Percentiles rank a stretch among this genome's conserved stretches.
phyloP scores from a whole-genome alignment of 2,329 filamentous ascomycete genomes.

The Epichloe sp. region DNA sequence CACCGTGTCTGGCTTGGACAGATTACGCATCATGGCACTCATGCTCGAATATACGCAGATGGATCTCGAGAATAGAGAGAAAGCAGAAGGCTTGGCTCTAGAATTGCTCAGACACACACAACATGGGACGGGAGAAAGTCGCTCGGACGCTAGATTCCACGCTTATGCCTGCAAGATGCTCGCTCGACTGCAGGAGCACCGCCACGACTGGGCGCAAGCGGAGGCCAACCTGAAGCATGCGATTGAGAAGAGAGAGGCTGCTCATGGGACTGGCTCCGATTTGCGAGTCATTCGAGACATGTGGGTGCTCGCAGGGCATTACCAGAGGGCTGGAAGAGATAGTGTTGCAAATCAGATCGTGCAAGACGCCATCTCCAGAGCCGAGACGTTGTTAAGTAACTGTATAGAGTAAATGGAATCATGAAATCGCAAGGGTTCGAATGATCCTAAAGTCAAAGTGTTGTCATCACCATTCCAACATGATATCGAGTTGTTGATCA shows the following conservation, averaged over 20 bases:
- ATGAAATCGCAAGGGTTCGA: no score
- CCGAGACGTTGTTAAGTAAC: constrained; percentile 14
- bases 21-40: constrained; percentile 20
- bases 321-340: constrained; percentile 17
- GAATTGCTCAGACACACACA: constrained; percentile 16
- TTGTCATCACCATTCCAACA: no score
- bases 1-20: constrained; percentile 11
- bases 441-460: no score
- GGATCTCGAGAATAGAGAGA: constrained; percentile 20
- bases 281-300: constrained; percentile 25
- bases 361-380: constrained; percentile 20
- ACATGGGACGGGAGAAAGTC: constrained; percentile 9
- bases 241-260: constrained; percentile 21
- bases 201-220: constrained; percentile 18
- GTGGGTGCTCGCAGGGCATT: constrained; percentile 25
- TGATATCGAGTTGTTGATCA: no score
- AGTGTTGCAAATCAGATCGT: constrained; percentile 16
- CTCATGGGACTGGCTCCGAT: constrained; percentile 21
- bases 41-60: constrained; percentile 25
- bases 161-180: constrained; percentile 26
- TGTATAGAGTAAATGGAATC: not conserved
- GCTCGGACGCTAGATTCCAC: constrained; percentile 22
- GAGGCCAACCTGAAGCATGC: constrained; percentile 21
- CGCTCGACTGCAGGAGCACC: constrained; percentile 20
- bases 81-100: constrained; percentile 19